phyloP scores from a whole-genome alignment of 2,329 filamentous ascomycete genomes.

The Corynespora cassiicola region DNA sequence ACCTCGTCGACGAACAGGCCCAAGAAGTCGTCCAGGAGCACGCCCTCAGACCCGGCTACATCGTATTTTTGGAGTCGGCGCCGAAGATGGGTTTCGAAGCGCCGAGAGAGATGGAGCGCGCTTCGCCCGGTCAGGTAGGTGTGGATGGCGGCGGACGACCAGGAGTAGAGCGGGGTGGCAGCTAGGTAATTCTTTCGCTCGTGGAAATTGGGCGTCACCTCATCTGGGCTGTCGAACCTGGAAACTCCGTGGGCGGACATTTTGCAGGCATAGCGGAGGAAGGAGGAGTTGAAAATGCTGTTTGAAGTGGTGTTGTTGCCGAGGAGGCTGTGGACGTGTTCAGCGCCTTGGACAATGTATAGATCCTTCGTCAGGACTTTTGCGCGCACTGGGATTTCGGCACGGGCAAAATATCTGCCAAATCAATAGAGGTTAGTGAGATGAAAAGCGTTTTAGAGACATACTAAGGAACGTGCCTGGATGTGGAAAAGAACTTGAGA shows the following conservation, averaged over 20 bases:
- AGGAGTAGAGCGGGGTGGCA: conserved; percentile 8
- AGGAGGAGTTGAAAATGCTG: conserved; percentile 12
- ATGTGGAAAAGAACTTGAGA: too few species aligned
- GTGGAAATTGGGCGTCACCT: conserved; percentile 8
- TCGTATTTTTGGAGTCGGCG: neutral
- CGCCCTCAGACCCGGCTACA: neutral
- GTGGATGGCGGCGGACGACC: conserved; percentile 9
- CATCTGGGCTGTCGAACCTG: conserved; percentile 1
- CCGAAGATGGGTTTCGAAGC: conserved; percentile 6
- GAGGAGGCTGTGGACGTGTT: conserved; percentile 5
- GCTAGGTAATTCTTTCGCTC: conserved; percentile 11
- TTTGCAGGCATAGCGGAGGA: conserved; percentile 10
- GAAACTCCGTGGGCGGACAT: conserved; percentile 7
- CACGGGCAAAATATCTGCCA: conserved; percentile 4
- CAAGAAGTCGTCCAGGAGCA: conserved; percentile 7
- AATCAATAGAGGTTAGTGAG: too few species aligned
- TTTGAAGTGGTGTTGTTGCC: conserved; percentile 10
- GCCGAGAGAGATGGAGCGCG: conserved; percentile 4
- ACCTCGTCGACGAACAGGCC: conserved; percentile 13
- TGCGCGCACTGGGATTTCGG: conserved; percentile 8
- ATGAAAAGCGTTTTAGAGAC: too few species aligned
- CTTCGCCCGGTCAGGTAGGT: conserved; percentile 6
- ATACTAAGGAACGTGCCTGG: too few species aligned
- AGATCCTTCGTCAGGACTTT: conserved; percentile 7
- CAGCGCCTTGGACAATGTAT: conserved; percentile 11